Evolutionary conservation across 805 yeast genomes (phyloP).

Genomic region (Tetrapisispora iriomotensis): DNA sequence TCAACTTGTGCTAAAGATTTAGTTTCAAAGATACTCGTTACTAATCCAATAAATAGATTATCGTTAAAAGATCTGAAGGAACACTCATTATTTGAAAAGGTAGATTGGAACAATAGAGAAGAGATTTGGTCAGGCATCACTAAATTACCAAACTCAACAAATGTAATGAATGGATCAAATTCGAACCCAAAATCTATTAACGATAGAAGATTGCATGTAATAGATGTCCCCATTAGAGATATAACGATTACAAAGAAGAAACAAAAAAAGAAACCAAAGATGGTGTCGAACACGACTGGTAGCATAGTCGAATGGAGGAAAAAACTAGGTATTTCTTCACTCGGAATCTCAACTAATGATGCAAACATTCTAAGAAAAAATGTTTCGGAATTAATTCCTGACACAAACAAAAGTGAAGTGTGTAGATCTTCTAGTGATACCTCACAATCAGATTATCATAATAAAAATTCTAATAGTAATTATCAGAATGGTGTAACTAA

Average conservation of each 20-base stretch:
- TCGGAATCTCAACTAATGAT: neutral
- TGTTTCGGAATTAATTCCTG: no score
- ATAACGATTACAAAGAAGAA: slow-evolving; percentile 23
- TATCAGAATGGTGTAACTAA: no score
- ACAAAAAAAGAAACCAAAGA: slow-evolving; percentile 18
- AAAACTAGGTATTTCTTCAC: slow-evolving; percentile 22
- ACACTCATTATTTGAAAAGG: slow-evolving; percentile 61
- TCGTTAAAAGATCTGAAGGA: slow-evolving; percentile 46
- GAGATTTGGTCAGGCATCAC: slow-evolving; percentile 53
- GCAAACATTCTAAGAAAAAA: no score
- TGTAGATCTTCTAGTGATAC: no score
- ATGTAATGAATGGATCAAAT: neutral
- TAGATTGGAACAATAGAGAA: slow-evolving; percentile 58
- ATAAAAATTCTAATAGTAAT: no score
- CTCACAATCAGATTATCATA: no score
- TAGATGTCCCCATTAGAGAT: slow-evolving; percentile 22
- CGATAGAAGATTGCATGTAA: slow-evolving; percentile 20
- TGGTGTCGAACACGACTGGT: slow-evolving; percentile 23
- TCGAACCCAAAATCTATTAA: slow-evolving; percentile 12
- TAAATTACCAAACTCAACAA: slow-evolving; percentile 1
- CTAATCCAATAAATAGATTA: slow-evolving; percentile 63
- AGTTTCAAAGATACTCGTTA: slow-evolving; percentile 52
- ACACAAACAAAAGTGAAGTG: neutral
- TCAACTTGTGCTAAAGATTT: slow-evolving; percentile 45
- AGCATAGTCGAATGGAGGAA: slow-evolving; percentile 32